These are phyloP conservation scores for Acanthamoeba triangularis DNA, from an alignment of 208 protist species.

Conservation along the genomic window DNA sequence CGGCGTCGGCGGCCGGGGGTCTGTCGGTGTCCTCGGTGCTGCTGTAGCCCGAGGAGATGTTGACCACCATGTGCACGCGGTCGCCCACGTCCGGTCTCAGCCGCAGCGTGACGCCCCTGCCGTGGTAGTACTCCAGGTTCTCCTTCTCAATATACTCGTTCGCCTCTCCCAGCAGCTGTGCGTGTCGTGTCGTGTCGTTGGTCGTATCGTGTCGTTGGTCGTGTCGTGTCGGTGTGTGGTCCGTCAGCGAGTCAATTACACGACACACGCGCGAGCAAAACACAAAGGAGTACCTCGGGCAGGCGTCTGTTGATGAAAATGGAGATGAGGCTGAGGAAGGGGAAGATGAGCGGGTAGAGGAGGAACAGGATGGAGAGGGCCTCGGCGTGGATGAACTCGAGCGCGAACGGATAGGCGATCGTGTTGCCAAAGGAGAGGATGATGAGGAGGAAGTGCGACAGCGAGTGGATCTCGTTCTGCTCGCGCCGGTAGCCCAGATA, in stretches of 20 bases:
- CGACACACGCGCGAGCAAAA: background rate
- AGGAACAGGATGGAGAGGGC: background rate
- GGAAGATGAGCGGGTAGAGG: slow-evolving; percentile 55
- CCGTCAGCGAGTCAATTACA: background rate
- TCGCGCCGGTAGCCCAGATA: slow-evolving; percentile 15
- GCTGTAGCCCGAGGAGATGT: background rate
- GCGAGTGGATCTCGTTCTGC: slow-evolving; percentile 54
- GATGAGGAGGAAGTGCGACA: slow-evolving; percentile 56
- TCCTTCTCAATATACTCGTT: slow-evolving; percentile 15
- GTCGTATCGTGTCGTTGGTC: no score
- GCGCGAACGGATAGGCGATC: slow-evolving; percentile 48
- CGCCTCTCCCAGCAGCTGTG: slow-evolving; percentile 15
- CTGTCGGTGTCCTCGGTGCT: no score
- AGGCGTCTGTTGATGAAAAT: slow-evolving; percentile 56
- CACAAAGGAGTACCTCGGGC: background rate
- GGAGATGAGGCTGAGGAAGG: slow-evolving; percentile 45
- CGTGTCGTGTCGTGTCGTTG: no score
- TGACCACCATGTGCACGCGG: background rate
- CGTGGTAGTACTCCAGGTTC: slow-evolving; percentile 49
- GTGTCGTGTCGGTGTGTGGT: background rate
- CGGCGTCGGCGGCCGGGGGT: no score
- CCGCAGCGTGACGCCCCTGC: slow-evolving; percentile 24
- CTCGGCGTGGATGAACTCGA: slow-evolving; percentile 53
- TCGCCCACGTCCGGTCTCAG: background rate
- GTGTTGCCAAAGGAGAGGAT: slow-evolving; percentile 55